A percentile compares a stretch with the other conserved stretches of the same genome.
phyloP scores from a whole-genome alignment of 495 filamentous ascomycete genomes.

The Penicillium waksmanii region DNA sequence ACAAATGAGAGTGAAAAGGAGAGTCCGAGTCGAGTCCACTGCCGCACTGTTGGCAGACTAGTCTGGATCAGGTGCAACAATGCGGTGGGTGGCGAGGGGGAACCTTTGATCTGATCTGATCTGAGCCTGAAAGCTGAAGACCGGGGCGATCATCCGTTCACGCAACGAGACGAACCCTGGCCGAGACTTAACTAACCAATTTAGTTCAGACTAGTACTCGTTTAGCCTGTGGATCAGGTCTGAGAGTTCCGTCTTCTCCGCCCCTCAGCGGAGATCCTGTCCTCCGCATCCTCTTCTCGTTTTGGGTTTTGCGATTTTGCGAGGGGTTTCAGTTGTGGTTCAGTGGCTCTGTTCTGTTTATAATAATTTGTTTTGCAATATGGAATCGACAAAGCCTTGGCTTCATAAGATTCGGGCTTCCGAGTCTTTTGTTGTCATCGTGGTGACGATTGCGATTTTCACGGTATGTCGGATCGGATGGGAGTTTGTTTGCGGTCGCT shows the following conservation, averaged over 20 bases:
- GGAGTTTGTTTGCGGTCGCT: slow-evolving; percentile 6
- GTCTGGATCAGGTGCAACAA: not conserved
- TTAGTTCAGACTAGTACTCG: not conserved
- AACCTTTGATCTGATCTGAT: not conserved
- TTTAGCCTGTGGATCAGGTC: not conserved
- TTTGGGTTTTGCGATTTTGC: not conserved
- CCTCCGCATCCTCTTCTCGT: not conserved
- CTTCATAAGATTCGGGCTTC: slow-evolving; percentile 36
- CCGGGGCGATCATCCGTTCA: not conserved
- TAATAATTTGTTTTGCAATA: slow-evolving; percentile 2
- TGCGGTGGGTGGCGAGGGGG: not conserved
- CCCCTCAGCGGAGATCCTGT: not conserved
- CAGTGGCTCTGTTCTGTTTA: not conserved
- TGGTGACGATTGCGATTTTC: slow-evolving; percentile 57
- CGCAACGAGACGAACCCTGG: not conserved
- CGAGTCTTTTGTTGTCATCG: slow-evolving; percentile 49
- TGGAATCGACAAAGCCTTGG: slow-evolving; percentile 21
- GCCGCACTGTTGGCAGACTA: no score
- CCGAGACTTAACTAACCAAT: no score
- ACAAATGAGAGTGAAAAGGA: no score
- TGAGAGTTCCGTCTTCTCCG: not conserved
- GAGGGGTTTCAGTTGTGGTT: not conserved
- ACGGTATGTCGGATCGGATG: slow-evolving; percentile 37
- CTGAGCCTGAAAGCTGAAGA: not conserved
- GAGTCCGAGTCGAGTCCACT: no score